phyloP scores from a whole-genome alignment of 768 basidiomycete species.

The Hypsizygus marmoreus region DNA sequence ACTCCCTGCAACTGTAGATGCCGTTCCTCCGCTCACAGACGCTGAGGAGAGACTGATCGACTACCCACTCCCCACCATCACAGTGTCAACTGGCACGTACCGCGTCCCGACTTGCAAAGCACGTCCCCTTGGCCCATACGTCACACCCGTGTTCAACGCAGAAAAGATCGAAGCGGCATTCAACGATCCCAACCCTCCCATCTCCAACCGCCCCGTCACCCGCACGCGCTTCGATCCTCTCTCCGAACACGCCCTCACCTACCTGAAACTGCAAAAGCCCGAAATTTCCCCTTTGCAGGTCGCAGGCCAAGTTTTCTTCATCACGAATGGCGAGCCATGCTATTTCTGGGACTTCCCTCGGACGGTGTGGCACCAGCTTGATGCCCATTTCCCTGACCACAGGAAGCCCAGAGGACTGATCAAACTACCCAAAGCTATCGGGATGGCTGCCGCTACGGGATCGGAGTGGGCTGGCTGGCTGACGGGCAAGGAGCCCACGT shows the following conservation, averaged over 20 bases:
- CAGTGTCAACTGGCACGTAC: constrained; percentile 61
- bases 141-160: constrained; percentile 60
- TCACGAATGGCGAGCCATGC: constrained; percentile 94
- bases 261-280: constrained; percentile 45
- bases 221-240: constrained; percentile 86
- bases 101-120: constrained; percentile 79
- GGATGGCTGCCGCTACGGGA: constrained; percentile 67
- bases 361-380: constrained; percentile 73
- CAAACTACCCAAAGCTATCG: constrained; percentile 63
- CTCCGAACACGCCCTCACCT: constrained; percentile 55
- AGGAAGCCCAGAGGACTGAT: constrained; percentile 39
- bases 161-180: constrained; percentile 60
- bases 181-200: constrained; percentile 42
- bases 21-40: constrained; percentile 41
- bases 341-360: constrained; percentile 96
- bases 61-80: constrained; percentile 60
- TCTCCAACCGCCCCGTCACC: constrained; percentile 54
- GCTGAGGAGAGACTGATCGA: constrained; percentile 45
- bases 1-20: constrained; percentile 34
- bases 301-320: constrained; percentile 93
- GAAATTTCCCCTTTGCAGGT: constrained; percentile 67
- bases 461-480: constrained; percentile 77
- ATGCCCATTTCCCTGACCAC: constrained; percentile 58
- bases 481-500: constrained; percentile 76
- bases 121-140: constrained; percentile 82